Base-by-base conservation (phyloP, 805 yeast species). In the Yarrowia keelungensis region DNA sequence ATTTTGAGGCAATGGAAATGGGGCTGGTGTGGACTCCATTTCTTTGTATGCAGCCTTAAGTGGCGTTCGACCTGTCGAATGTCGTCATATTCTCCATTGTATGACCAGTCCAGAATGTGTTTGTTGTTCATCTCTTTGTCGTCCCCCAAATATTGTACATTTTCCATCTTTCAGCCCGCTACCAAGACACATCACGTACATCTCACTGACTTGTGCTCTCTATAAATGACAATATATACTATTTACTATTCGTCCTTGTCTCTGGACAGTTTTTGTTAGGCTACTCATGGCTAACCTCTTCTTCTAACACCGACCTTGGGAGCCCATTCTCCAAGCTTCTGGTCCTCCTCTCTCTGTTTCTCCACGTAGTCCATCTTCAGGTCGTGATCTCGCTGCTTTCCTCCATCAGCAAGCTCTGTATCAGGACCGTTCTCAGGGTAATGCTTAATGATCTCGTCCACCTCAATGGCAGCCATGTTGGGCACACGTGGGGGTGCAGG, bases 381-480 rank as follows among this genome's bases (percentile, higher is more conserved):
- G 8, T 38, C 45, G 5, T 49, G 54, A 26, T 62, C 67, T 47
- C 67, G 56, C 14, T 47, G 32, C 1, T 22, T 56, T 35, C 67
- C 67, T 38, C 67, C 67, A 14, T 62, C 67, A 3, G 67, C 67
- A 2, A 62, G 67, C 22, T 22, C 54, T 9, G 54, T 47, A 26
- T 62, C 67, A 5, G 67, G 67, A 10, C 67, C 67, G 8, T 47
- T 32, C 47, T 62, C 56, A 5, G 67, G 67, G 47, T 62, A 62
- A 26, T 62, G 67, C 22, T 47, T 49, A 45, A 47, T 62, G 16
- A 62, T 62, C 7, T 62, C 67, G 4, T 62, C 67, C 26, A 49
- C 56, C 39, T 47, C 54, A 19, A 62, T 16, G 15, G 35, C 11
- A 2, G 56, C 54, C 56, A 62, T 22, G 10, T 26, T 16, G 42